These are phyloP conservation scores for Chenopodium album DNA, from an alignment of 148 eudicot genomes.

Conservation along the genomic window DNA sequence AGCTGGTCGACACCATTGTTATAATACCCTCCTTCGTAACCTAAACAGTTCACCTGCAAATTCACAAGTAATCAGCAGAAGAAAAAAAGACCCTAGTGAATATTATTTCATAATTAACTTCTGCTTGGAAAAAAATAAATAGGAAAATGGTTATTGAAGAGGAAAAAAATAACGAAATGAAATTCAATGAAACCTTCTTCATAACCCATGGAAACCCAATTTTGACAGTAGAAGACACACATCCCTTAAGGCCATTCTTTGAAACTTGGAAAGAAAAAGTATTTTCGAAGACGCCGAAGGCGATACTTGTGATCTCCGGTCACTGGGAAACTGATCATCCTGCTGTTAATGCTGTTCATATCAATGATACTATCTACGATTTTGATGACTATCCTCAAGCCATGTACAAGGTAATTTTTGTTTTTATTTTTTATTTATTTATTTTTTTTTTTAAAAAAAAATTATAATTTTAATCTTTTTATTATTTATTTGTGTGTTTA, in stretches of 20 bases:
- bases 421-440: background rate
- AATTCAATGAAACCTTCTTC: slow-evolving; percentile 41
- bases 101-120: too few species aligned
- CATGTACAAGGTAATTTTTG: slow-evolving; percentile 50
- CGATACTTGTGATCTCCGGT: slow-evolving; percentile 57
- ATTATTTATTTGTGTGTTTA: too few species aligned
- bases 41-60: too few species aligned
- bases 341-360: slow-evolving; percentile 45
- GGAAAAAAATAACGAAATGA: too few species aligned
- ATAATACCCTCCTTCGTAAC: too few species aligned
- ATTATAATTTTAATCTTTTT: too few species aligned
- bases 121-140: too few species aligned
- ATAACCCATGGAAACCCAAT: slow-evolving; percentile 68
- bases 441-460: too few species aligned
- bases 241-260: slow-evolving; percentile 52
- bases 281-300: slow-evolving; percentile 34
- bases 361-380: slow-evolving; percentile 53
- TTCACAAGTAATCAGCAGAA: too few species aligned
- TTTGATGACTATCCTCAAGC: slow-evolving; percentile 53
- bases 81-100: too few species aligned
- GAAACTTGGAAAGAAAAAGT: slow-evolving; percentile 38
- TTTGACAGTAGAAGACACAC: slow-evolving; percentile 47
- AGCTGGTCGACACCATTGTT: too few species aligned
- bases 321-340: slow-evolving; percentile 71
- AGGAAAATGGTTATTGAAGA: too few species aligned